phyloP scores from a whole-genome alignment of 306 rosid genomes.

The Medicago truncatula region DNA sequence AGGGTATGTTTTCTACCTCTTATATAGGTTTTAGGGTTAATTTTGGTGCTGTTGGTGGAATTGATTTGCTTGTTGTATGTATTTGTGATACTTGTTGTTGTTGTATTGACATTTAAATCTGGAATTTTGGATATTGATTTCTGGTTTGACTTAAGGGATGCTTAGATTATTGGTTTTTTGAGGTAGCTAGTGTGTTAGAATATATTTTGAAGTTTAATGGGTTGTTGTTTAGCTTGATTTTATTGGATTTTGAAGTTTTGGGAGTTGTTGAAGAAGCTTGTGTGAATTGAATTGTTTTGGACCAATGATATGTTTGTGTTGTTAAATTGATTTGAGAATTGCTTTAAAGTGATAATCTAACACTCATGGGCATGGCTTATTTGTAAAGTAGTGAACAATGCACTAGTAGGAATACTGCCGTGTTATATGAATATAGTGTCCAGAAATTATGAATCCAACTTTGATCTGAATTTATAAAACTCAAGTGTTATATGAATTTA shows the following conservation, averaged over 20 bases:
- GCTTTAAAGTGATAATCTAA: no score
- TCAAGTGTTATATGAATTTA: no score
- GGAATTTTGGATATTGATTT: conserved; percentile 24
- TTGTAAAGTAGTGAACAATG: no score
- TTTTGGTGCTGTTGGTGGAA: conserved; percentile 46
- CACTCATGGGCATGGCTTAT: no score
- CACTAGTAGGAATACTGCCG: no score
- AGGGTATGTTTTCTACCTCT: conserved; percentile 58
- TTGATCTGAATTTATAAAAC: no score
- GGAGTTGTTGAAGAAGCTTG: conserved; percentile 42
- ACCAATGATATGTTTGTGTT: neutral
- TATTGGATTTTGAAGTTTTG: conserved; percentile 38
- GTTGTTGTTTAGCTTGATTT: conserved; percentile 28
- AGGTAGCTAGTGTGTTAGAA: conserved; percentile 23
- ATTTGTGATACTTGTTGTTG: conserved; percentile 10
- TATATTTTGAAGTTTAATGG: conserved; percentile 33
- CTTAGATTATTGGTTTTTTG: conserved; percentile 34
- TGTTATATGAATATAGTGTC: no score
- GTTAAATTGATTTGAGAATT: no score
- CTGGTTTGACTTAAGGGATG: conserved; percentile 43
- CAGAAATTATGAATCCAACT: no score
- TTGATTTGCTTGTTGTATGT: conserved; percentile 21
- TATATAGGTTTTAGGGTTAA: conserved; percentile 49
- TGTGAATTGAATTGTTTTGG: conserved; percentile 38
- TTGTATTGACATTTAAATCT: conserved; percentile 34